Evolutionary conservation across 2,329 filamentous ascomycete species (phyloP).

Genomic region (Colletotrichum caudatum): DNA sequence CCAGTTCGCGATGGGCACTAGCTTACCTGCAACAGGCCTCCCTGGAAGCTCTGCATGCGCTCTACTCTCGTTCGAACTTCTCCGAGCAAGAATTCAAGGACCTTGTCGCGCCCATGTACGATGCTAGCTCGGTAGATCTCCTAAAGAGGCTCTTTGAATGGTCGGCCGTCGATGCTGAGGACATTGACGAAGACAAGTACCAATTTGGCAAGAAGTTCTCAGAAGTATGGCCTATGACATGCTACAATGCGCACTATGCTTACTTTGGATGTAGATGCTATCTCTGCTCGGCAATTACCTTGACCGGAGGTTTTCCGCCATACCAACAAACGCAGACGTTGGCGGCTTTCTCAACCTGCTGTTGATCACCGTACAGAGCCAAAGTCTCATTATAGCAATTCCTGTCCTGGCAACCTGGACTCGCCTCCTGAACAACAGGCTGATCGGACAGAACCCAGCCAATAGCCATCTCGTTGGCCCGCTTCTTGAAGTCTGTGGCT

Average conservation of each 20-base stretch:
- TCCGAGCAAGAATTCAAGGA: constrained; percentile 82
- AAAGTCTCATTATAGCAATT: constrained; percentile 93
- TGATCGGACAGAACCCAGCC: constrained; percentile 74
- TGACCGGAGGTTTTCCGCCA: constrained; percentile 77
- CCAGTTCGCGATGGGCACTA: background rate
- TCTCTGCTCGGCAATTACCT: constrained; percentile 88
- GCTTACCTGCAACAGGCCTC: constrained; percentile 69
- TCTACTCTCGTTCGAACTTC: constrained; percentile 82
- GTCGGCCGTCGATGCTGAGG: constrained; percentile 81
- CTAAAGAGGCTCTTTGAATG: constrained; percentile 82
- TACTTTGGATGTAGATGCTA: constrained; percentile 70
- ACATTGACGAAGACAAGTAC: constrained; percentile 93
- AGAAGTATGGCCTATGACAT: constrained; percentile 67
- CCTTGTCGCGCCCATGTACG: constrained; percentile 84
- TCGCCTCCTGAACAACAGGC: constrained; percentile 78
- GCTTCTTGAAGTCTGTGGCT: constrained; percentile 84
- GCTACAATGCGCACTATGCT: background rate
- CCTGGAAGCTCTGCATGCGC: constrained; percentile 83
- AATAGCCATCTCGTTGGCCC: constrained; percentile 76
- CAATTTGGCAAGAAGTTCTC: constrained; percentile 93
- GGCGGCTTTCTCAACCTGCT: constrained; percentile 83
- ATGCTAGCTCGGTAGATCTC: constrained; percentile 75
- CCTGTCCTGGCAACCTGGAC: constrained; percentile 93
- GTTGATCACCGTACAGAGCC: constrained; percentile 81
- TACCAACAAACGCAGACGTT: constrained; percentile 74